Percentiles rank a stretch among this genome's conserved stretches.
These are phyloP conservation scores for Gracilaria domingensis DNA, from an alignment of 23 red algal species.

Conservation along the genomic window DNA sequence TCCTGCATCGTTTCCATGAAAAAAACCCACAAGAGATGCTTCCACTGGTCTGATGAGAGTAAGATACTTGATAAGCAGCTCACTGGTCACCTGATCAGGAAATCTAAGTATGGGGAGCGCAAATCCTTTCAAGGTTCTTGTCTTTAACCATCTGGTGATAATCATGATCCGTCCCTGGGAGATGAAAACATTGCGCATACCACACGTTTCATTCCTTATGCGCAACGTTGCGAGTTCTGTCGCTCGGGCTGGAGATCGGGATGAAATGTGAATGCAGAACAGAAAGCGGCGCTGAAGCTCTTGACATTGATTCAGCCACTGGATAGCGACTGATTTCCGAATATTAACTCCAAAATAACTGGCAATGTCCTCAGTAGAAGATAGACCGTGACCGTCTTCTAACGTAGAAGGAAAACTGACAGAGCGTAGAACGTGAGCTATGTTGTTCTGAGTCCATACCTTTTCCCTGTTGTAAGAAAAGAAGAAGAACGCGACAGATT, in stretches of 20 bases:
- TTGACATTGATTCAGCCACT: background rate
- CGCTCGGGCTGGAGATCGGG: slow-evolving; percentile 8
- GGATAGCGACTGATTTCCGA: background rate
- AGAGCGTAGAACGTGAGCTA: background rate
- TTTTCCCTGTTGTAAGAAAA: too few species aligned
- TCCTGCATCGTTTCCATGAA: background rate
- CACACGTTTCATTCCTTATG: background rate
- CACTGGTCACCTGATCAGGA: background rate
- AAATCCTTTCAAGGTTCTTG: background rate
- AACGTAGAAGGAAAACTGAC: background rate
- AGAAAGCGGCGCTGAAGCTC: background rate
- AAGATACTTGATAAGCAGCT: background rate
- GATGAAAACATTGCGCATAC: slow-evolving; percentile 10
- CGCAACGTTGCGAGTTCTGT: background rate
- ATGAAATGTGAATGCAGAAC: slow-evolving; percentile 13
- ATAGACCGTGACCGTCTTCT: background rate
- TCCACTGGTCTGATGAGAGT: background rate
- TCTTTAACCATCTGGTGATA: background rate
- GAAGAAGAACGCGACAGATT: too few species aligned
- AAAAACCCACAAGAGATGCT: background rate
- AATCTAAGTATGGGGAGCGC: background rate
- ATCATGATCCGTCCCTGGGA: slow-evolving; percentile 3
- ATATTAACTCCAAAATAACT: background rate
- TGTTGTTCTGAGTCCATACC: background rate
- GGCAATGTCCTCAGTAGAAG: background rate